These are phyloP conservation scores for Tinospora cordifolia DNA, from an alignment of 164 flowering plant genomes.

Conservation along the genomic window DNA sequence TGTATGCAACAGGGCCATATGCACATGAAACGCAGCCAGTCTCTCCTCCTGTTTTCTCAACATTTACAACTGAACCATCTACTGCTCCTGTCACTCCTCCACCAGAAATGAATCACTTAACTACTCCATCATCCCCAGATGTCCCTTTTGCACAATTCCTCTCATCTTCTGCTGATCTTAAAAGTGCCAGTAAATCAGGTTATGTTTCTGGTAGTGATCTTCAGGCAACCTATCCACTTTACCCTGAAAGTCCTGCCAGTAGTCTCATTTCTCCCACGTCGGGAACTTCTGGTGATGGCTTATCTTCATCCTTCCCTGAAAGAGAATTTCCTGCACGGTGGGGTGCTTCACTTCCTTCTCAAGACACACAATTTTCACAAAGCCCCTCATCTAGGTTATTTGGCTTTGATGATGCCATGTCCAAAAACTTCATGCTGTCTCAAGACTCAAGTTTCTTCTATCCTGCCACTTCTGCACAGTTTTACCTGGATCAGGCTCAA, in stretches of 20 bases:
- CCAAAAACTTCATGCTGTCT: conserved; percentile 34
- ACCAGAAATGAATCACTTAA: conserved; percentile 80
- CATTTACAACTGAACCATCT: conserved; percentile 93
- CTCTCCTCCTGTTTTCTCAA: conserved; percentile 96
- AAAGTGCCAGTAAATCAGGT: conserved; percentile 37
- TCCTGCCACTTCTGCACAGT: conserved; percentile 91
- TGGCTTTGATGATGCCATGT: conserved; percentile 36
- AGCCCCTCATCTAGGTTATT: conserved; percentile 46
- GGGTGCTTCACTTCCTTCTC: conserved; percentile 50
- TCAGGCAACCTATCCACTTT: conserved; percentile 73
- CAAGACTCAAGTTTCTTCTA: conserved; percentile 87
- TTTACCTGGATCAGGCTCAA: conserved; percentile 69
- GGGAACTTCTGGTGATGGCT: conserved; percentile 51
- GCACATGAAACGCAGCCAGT: conserved; percentile 91
- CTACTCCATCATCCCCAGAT: conserved; percentile 99
- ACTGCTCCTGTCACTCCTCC: conserved; percentile 98
- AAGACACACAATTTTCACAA: conserved; percentile 40
- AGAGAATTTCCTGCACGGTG: conserved; percentile 48
- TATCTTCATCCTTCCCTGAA: conserved; percentile 59
- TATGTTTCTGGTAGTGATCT: conserved; percentile 55
- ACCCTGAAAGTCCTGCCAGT: conserved; percentile 88
- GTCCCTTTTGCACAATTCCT: conserved; percentile 90
- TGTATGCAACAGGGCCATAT: conserved; percentile 91
- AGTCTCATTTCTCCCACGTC: conserved; percentile 68
- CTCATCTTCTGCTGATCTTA: conserved; percentile 59